Evolutionary conservation across 23 red algal species (phyloP).

Genomic region (Pyropia yezoensis): DNA sequence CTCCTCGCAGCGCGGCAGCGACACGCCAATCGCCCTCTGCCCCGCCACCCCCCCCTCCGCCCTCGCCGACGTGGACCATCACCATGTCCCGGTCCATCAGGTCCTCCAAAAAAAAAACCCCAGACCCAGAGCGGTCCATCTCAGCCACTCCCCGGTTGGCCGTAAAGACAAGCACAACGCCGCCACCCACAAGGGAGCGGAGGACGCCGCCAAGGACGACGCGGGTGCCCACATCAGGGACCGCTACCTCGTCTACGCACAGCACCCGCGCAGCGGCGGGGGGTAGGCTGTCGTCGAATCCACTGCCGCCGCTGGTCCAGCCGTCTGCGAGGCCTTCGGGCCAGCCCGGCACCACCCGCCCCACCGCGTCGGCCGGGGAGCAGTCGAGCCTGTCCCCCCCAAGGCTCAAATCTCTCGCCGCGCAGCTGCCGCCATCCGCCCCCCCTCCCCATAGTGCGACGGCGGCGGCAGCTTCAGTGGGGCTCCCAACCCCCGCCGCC

Average conservation of each 20-base stretch:
- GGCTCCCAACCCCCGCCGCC: too few species aligned
- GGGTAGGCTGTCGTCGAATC: too few species aligned
- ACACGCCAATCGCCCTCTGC: not conserved
- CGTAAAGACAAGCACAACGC: slow-evolving; percentile 27
- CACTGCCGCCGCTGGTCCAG: too few species aligned
- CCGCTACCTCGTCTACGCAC: slow-evolving; percentile 54
- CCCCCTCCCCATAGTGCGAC: too few species aligned
- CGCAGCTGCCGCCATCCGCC: too few species aligned
- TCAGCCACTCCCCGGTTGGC: slow-evolving; percentile 38
- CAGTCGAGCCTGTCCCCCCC: not conserved
- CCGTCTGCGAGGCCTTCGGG: too few species aligned
- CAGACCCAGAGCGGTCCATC: slow-evolving; percentile 33
- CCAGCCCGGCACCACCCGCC: too few species aligned
- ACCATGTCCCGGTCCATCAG: slow-evolving; percentile 19
- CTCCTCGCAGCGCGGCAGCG: slow-evolving; percentile 3
- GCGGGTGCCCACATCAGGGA: slow-evolving; percentile 47
- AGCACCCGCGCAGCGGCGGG: slow-evolving; percentile 4
- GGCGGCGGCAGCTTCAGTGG: too few species aligned
- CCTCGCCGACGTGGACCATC: not conserved
- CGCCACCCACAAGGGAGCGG: slow-evolving; percentile 6
- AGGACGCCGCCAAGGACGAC: slow-evolving; percentile 21
- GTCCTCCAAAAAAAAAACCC: slow-evolving; percentile 15
- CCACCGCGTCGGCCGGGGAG: too few species aligned
- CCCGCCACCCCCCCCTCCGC: too few species aligned
- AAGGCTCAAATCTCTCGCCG: not conserved